phyloP scores from a whole-genome alignment of 805 yeast species.

The Lachancea quebecensis region DNA sequence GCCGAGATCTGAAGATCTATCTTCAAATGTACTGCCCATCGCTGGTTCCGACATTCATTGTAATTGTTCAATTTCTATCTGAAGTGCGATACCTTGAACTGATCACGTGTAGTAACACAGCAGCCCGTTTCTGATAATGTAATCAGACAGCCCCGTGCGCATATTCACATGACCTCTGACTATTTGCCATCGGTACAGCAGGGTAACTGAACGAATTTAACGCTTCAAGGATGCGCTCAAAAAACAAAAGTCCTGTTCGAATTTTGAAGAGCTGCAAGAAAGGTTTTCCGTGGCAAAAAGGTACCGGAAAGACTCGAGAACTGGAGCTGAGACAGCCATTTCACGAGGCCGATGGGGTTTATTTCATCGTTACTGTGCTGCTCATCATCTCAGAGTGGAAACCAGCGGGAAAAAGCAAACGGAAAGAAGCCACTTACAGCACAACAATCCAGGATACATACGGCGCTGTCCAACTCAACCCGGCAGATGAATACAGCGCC shows the following conservation, averaged over 20 bases:
- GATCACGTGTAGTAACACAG: no score
- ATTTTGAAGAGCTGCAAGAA: background rate
- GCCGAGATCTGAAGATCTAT: no score
- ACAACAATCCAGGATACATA: slow-evolving; percentile 11
- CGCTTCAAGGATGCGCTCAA: background rate
- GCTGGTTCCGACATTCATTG: no score
- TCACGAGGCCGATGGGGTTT: slow-evolving; percentile 29
- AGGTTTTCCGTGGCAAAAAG: background rate
- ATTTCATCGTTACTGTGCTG: slow-evolving; percentile 33
- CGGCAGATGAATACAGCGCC: slow-evolving; percentile 9
- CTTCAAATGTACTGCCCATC: no score
- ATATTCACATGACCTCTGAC: no score
- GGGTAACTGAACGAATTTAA: background rate
- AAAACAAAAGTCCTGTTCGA: background rate
- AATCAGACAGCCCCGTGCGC: no score
- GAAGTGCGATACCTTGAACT: no score
- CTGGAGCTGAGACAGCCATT: background rate
- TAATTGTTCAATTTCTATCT: no score
- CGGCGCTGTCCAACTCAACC: slow-evolving; percentile 15
- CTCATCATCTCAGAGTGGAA: slow-evolving; percentile 16
- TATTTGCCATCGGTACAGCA: no score
- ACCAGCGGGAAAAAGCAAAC: slow-evolving; percentile 4
- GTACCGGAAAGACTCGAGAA: background rate
- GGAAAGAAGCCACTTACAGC: slow-evolving; percentile 3
- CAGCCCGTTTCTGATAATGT: no score